Conservation (phyloP, 2,329 filamentous ascomycete species). For the Colletotrichum karsti region DNA sequence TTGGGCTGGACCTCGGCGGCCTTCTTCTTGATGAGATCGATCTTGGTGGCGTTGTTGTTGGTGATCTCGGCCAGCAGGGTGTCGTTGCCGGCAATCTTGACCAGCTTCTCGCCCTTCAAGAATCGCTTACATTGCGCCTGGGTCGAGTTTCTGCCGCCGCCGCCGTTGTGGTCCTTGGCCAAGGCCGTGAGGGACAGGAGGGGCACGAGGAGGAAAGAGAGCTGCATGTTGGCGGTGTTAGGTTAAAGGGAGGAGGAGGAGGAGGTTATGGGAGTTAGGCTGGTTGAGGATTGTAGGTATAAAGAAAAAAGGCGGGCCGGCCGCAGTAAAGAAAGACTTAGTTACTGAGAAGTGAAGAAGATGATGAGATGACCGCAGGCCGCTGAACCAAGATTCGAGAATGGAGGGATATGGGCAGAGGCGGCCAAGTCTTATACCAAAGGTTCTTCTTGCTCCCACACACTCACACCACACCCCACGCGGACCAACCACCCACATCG, state of each 20-base stretch:
- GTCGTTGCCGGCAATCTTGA: constrained; percentile 43
- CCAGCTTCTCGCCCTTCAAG: constrained; percentile 36
- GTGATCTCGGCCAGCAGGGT: constrained; percentile 42
- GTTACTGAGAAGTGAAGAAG: constrained; percentile 12
- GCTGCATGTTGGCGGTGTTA: constrained; percentile 23
- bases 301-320: constrained; percentile 22
- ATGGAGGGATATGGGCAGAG: not conserved
- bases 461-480: constrained; percentile 10
- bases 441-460: no score
- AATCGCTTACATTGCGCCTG: constrained; percentile 43
- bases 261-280: not conserved
- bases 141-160: constrained; percentile 33
- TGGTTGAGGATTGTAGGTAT: not conserved
- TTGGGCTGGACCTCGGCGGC: constrained; percentile 40
- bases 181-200: constrained; percentile 22
- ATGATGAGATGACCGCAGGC: constrained; percentile 25
- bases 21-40: constrained; percentile 45
- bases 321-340: constrained; percentile 20
- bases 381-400: not conserved
- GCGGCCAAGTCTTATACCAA: constrained; percentile 27
- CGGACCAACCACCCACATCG: not conserved
- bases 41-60: constrained; percentile 45
- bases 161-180: constrained; percentile 39
- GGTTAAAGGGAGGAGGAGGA: not conserved
- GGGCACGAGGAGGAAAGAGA: constrained; percentile 20